Evolutionary conservation across 352 stramenopile species (phyloP).

Genomic region (Pythium brassicae): DNA sequence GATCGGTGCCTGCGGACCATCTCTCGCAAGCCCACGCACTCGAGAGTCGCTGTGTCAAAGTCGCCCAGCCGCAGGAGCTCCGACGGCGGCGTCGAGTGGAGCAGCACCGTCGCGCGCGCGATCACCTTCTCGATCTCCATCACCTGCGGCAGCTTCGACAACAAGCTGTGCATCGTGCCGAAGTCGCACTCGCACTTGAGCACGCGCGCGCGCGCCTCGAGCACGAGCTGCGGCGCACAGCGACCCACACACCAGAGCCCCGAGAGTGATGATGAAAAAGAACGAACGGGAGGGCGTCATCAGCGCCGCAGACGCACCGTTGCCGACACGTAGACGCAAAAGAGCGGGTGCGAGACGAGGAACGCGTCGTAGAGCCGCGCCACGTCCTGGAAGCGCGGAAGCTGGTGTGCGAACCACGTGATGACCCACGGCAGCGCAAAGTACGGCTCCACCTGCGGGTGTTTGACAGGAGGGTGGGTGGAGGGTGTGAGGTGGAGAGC

Average conservation of each 20-base stretch:
- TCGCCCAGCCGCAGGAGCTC: slow-evolving; percentile 28
- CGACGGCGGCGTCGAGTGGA: slow-evolving; percentile 49
- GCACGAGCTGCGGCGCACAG: slow-evolving; percentile 41
- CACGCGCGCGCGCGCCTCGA: slow-evolving; percentile 49
- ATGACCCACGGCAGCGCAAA: slow-evolving; percentile 93
- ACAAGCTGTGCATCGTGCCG: slow-evolving; percentile 63
- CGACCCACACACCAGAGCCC: neutral
- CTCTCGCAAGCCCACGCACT: slow-evolving; percentile 18
- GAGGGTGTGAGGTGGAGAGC: too few relatives aligned
- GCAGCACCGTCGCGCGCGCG: slow-evolving; percentile 37
- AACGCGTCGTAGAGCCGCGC: slow-evolving; percentile 92
- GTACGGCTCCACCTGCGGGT: slow-evolving; percentile 88
- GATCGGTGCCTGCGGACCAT: slow-evolving; percentile 90
- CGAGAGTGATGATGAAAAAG: neutral
- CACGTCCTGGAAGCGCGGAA: slow-evolving; percentile 84
- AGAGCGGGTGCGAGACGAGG: slow-evolving; percentile 89
- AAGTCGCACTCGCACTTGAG: slow-evolving; percentile 76
- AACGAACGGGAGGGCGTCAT: neutral
- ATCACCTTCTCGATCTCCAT: slow-evolving; percentile 75
- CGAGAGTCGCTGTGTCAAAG: slow-evolving; percentile 7
- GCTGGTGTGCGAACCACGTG: slow-evolving; percentile 94
- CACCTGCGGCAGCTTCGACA: slow-evolving; percentile 67
- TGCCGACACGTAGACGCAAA: slow-evolving; percentile 89
- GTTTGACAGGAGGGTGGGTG: too few relatives aligned
- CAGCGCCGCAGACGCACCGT: slow-evolving; percentile 35